phyloP scores from a whole-genome alignment of 2,329 filamentous ascomycete genomes.

The Aspergillus oerlinghausenensis region DNA sequence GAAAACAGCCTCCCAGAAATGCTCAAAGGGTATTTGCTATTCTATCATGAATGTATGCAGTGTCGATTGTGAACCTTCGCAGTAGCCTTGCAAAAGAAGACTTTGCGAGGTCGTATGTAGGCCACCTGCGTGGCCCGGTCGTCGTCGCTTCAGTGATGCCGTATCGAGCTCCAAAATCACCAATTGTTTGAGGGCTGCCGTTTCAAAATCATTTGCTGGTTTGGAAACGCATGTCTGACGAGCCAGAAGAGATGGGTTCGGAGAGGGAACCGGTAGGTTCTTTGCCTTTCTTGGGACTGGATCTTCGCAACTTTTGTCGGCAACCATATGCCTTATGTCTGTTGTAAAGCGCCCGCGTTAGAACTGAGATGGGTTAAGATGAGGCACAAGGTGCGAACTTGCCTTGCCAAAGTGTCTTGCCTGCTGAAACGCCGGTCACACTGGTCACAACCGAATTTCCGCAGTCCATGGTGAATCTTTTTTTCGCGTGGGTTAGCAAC shows the following conservation, averaged over 20 bases:
- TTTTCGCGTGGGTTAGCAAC: constrained; percentile 48
- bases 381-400: constrained; percentile 23
- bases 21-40: not conserved
- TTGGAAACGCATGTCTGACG: not conserved
- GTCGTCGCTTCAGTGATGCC: not conserved
- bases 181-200: not conserved
- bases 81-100: not conserved
- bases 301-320: constrained; percentile 4
- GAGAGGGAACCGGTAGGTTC: not conserved
- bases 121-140: not conserved
- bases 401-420: constrained; percentile 80
- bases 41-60: not conserved
- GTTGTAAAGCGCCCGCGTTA: not conserved
- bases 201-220: not conserved
- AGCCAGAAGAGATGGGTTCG: not conserved
- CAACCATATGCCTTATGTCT: constrained; percentile 18
- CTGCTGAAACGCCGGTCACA: constrained; percentile 70
- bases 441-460: constrained; percentile 64
- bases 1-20: not conserved
- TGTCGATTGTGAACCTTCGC: not conserved
- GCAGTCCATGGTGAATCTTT: constrained; percentile 71
- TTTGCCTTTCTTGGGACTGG: not conserved
- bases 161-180: not conserved
- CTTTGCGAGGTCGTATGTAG: not conserved
- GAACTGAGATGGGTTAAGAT: not conserved